Evolutionary conservation across 2,329 filamentous ascomycete species (phyloP).

Genomic region (Ramichloridium luteum): DNA sequence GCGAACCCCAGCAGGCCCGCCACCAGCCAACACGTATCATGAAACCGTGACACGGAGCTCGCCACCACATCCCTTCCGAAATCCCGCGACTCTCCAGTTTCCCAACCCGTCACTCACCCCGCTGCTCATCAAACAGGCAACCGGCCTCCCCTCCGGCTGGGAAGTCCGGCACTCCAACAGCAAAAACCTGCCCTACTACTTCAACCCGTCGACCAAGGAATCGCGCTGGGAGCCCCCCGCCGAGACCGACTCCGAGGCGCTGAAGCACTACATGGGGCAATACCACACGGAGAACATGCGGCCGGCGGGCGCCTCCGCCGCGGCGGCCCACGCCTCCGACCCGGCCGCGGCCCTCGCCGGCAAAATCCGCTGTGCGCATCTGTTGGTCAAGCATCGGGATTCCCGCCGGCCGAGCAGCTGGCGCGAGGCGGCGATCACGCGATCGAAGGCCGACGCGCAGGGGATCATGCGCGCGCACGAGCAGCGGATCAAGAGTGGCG

Average conservation of each 20-base stretch:
- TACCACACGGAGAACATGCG: slow-evolving; percentile 51
- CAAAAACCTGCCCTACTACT: slow-evolving; percentile 98
- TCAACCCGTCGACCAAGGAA: slow-evolving; percentile 74
- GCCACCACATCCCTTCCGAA: too few species aligned
- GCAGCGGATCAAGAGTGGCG: slow-evolving; percentile 58
- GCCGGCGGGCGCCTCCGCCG: slow-evolving; percentile 16
- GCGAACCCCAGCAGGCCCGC: background rate
- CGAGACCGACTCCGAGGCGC: slow-evolving; percentile 78
- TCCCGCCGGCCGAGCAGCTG: slow-evolving; percentile 86
- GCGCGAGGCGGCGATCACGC: slow-evolving; percentile 80
- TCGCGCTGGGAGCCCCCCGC: slow-evolving; percentile 91
- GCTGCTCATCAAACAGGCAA: slow-evolving; percentile 20
- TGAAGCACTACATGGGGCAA: slow-evolving; percentile 86
- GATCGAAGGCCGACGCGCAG: slow-evolving; percentile 75
- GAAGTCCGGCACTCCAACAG: slow-evolving; percentile 97
- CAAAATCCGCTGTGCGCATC: slow-evolving; percentile 86
- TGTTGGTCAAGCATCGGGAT: slow-evolving; percentile 85
- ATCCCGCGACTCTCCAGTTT: too few species aligned
- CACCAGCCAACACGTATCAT: background rate
- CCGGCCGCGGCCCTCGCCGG: slow-evolving; percentile 38
- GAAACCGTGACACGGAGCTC: too few species aligned
- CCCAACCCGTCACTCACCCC: too few species aligned
- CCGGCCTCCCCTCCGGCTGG: slow-evolving; percentile 23
- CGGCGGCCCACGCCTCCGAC: slow-evolving; percentile 30
- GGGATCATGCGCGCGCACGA: slow-evolving; percentile 66